phyloP scores from a whole-genome alignment of 495 filamentous ascomycete genomes.

The Penicillium goetzii region DNA sequence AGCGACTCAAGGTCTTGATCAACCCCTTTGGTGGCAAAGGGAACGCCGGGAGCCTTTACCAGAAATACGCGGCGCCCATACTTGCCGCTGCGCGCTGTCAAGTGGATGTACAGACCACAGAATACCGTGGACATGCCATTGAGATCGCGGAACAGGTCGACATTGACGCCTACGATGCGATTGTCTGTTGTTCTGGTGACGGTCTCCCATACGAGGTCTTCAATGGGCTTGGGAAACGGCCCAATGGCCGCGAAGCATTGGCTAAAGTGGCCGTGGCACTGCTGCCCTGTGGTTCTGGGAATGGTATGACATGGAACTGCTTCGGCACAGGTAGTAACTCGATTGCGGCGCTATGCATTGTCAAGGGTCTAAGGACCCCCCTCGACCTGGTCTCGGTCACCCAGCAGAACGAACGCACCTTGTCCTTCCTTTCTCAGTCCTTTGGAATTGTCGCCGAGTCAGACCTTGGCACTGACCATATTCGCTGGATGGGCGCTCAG shows the following conservation, averaged over 20 bases:
- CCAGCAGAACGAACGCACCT: slow-evolving; percentile 68
- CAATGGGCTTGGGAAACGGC: slow-evolving; percentile 81
- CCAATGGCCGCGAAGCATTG: slow-evolving; percentile 74
- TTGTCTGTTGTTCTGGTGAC: slow-evolving; percentile 90
- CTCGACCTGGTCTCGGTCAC: slow-evolving; percentile 88
- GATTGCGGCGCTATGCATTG: slow-evolving; percentile 74
- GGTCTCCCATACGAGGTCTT: slow-evolving; percentile 92
- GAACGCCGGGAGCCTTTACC: slow-evolving; percentile 72
- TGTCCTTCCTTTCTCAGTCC: slow-evolving; percentile 91
- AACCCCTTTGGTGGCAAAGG: slow-evolving; percentile 92
- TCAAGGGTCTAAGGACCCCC: slow-evolving; percentile 82
- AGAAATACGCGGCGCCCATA: slow-evolving; percentile 75
- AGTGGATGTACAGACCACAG: slow-evolving; percentile 75
- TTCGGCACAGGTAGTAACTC: slow-evolving; percentile 79
- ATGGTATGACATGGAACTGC: slow-evolving; percentile 90
- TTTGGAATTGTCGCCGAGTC: slow-evolving; percentile 87
- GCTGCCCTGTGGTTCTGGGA: slow-evolving; percentile 90
- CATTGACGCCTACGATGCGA: slow-evolving; percentile 75
- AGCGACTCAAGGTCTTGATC: slow-evolving; percentile 82
- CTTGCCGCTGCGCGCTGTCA: slow-evolving; percentile 80
- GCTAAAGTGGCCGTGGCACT: slow-evolving; percentile 82
- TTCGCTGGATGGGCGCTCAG: slow-evolving; percentile 87
- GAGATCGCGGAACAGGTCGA: slow-evolving; percentile 81
- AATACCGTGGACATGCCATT: slow-evolving; percentile 73
- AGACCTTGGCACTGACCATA: slow-evolving; percentile 85